Base-by-base conservation (phyloP, 2,329 filamentous ascomycete species). In the Stenocarpella maydis region DNA sequence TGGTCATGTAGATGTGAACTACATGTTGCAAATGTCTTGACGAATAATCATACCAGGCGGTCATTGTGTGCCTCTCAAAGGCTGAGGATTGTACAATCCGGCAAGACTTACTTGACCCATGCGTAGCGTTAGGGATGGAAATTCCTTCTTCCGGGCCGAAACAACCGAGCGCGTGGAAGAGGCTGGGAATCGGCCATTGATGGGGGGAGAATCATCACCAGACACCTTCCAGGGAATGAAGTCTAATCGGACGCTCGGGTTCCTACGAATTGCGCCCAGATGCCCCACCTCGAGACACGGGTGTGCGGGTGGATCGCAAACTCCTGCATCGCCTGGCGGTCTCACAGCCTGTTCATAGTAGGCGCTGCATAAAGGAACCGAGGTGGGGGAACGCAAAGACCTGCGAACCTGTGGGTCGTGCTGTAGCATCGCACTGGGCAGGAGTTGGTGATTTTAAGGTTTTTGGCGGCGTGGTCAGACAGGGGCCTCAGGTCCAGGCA, bases 341-440 rank as follows among this genome's bases (percentile, higher is more conserved):
- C 34, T 14, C 15, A 24, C 4, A 9, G 6, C 6, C 7, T 26
- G 17, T 34, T n/a, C 5, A 31, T 28, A 47, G 10, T 34, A 10
- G 26, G 24, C n/a, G 4, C 12, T n/a, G 58, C 41, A 17, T 49
- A 31, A 6, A 47, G 58, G 19, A 31, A 17, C 41, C n/a, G 5
- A 28, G 10, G 26, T 47, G 58, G 41, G 41, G 31, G 31, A 28
- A 37, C 5, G 41, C 19, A 34, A 17, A 26, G 31, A 28, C 26
- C 47, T 61, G 58, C 58, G 58, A 61, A 61, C 58, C 31, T 28
- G 24, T 61, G 58, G 58, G 26, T 24, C 55, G 58, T 61, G 58
- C 58, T 4, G 58, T 47, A 2, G 41, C 28, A 61, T 47, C 17
- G 19, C 4, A 19, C 4, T 15, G 6, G 14, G 55, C 19, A 24